Percentiles rank a stretch among this genome's conserved stretches.
Conservation (phyloP, 352 stramenopile genomes). For the Phytophthora palmivora region DNA sequence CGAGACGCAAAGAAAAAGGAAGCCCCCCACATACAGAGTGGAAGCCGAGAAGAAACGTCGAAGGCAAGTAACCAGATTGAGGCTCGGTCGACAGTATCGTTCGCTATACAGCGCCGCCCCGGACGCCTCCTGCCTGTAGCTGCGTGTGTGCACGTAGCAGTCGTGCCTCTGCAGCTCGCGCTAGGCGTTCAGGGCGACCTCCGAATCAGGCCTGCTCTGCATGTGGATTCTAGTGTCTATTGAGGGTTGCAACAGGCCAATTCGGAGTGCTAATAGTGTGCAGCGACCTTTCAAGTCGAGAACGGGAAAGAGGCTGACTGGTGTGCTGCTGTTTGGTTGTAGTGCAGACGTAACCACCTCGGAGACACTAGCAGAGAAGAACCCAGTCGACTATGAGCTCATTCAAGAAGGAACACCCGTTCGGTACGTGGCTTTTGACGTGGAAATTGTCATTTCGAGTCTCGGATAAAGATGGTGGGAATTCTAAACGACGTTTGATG, state of each 20-base stretch:
- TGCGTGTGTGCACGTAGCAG: constrained; percentile 2
- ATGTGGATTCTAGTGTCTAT: constrained; percentile 11
- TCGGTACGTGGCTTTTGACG: constrained; percentile 63
- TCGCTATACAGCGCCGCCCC: not conserved
- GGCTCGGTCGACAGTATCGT: not conserved
- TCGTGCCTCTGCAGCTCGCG: constrained; percentile 1
- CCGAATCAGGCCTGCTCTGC: constrained; percentile 4
- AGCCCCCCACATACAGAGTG: constrained; percentile 37
- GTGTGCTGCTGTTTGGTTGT: constrained; percentile 18
- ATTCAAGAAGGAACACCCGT: constrained; percentile 92
- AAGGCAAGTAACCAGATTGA: constrained; percentile 42
- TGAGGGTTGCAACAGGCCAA: constrained; percentile 13
- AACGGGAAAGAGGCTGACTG: constrained; percentile 32
- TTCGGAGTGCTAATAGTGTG: constrained; percentile 13
- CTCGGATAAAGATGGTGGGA: not conserved
- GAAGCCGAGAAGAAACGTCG: constrained; percentile 48
- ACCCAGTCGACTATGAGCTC: constrained; percentile 73
- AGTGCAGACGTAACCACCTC: constrained; percentile 33
- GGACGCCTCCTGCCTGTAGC: not conserved
- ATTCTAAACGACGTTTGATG: constrained; percentile 28
- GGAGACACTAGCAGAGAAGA: constrained; percentile 22
- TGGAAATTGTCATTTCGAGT: not conserved
- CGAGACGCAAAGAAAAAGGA: not conserved
- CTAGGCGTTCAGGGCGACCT: constrained; percentile 2
- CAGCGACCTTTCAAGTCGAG: constrained; percentile 16